These are phyloP conservation scores for Actinomucor elegans DNA, from an alignment of 371 early-diverging fungal species.

Conservation along the genomic window DNA sequence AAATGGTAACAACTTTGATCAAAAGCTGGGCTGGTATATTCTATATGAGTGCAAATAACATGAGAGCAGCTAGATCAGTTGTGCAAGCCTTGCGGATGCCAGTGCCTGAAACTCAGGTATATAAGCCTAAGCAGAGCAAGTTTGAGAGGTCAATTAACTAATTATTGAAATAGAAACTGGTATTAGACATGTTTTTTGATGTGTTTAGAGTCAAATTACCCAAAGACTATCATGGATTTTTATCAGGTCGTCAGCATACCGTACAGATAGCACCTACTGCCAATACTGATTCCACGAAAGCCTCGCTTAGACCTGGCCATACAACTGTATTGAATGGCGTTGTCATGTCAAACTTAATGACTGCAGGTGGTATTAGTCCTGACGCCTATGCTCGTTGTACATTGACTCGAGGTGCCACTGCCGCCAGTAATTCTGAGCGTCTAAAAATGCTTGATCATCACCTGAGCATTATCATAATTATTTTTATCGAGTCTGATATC, in stretches of 20 bases:
- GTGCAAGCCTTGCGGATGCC: slow-evolving; percentile 77
- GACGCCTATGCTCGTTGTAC: slow-evolving; percentile 23
- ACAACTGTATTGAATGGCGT: slow-evolving; percentile 18
- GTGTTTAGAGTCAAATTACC: slow-evolving; percentile 74
- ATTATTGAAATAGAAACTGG: slow-evolving; percentile 53
- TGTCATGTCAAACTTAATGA: slow-evolving; percentile 26
- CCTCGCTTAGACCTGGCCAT: slow-evolving; percentile 11
- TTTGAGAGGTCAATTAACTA: not conserved
- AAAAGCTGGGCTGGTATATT: slow-evolving; percentile 82
- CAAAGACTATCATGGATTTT: slow-evolving; percentile 60
- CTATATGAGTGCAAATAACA: slow-evolving; percentile 74
- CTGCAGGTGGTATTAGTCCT: slow-evolving; percentile 27
- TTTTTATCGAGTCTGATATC: slow-evolving; percentile 81
- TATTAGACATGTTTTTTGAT: slow-evolving; percentile 77
- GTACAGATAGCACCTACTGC: slow-evolving; percentile 38
- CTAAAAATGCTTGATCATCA: slow-evolving; percentile 73
- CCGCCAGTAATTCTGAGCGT: slow-evolving; percentile 42
- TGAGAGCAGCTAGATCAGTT: slow-evolving; percentile 70
- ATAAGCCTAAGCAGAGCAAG: no score
- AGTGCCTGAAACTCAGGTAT: slow-evolving; percentile 75
- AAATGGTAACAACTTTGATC: slow-evolving; percentile 61
- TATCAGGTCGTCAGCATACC: slow-evolving; percentile 49
- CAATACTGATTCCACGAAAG: slow-evolving; percentile 11
- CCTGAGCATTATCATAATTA: slow-evolving; percentile 67
- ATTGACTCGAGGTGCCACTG: slow-evolving; percentile 12